Evolutionary conservation across 2,329 filamentous ascomycete genomes (phyloP).

Genomic region (Cordyceps militaris): DNA sequence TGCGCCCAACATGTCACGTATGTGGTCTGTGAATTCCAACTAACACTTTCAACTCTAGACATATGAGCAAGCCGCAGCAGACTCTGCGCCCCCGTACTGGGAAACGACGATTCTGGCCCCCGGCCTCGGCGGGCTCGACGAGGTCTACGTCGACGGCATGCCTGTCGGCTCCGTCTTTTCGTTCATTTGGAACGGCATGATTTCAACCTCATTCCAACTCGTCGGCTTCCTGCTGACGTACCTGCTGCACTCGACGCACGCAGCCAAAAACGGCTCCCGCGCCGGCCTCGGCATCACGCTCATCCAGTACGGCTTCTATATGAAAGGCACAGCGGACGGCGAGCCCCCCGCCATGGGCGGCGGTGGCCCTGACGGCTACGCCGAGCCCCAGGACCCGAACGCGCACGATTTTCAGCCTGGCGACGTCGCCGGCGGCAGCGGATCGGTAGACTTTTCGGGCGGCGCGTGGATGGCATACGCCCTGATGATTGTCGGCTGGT

Average conservation of each 20-base stretch:
- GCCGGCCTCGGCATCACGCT: conserved; percentile 91
- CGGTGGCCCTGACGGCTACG: conserved; percentile 49
- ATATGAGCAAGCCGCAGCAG: conserved; percentile 96
- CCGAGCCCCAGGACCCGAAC: conserved; percentile 78
- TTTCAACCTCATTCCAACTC: conserved; percentile 94
- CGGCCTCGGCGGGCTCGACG: conserved; percentile 80
- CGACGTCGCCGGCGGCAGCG: conserved; percentile 48
- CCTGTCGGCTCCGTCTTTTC: conserved; percentile 83
- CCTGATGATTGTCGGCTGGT: conserved; percentile 97
- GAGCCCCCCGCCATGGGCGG: conserved; percentile 39
- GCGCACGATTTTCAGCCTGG: conserved; percentile 79
- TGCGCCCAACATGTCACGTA: neutral
- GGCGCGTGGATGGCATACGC: conserved; percentile 87
- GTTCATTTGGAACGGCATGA: conserved; percentile 91
- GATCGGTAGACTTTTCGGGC: conserved; percentile 54
- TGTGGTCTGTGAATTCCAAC: neutral
- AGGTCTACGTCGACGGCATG: conserved; percentile 95
- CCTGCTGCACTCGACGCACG: conserved; percentile 93
- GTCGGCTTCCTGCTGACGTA: conserved; percentile 98
- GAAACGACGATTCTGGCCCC: conserved; percentile 96
- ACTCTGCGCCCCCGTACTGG: conserved; percentile 96
- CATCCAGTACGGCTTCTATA: conserved; percentile 94
- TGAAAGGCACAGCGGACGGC: conserved; percentile 58
- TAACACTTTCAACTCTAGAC: conserved; percentile 48
- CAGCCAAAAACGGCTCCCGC: conserved; percentile 93